These are phyloP conservation scores for Sordaria brevicollis DNA, from an alignment of 495 filamentous ascomycete genomes.

Conservation along the genomic window DNA sequence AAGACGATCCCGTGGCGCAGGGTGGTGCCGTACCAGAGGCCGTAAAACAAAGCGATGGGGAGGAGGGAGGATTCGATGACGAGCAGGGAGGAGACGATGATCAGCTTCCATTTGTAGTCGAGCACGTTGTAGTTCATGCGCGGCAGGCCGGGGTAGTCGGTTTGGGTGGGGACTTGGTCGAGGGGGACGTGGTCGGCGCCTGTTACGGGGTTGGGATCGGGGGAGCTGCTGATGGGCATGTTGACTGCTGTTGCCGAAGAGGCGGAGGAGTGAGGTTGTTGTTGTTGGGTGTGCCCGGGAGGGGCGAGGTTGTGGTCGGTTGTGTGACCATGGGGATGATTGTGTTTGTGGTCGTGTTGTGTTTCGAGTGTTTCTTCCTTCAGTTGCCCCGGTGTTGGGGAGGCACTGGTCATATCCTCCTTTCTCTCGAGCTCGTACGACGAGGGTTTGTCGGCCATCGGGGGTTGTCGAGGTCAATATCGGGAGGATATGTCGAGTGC, in stretches of 20 bases:
- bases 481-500: background rate
- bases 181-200: background rate
- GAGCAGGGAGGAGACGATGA: slow-evolving; percentile 27
- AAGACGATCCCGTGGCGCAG: slow-evolving; percentile 37
- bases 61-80: slow-evolving; percentile 35
- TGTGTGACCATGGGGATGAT: background rate
- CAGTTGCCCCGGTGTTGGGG: background rate
- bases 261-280: background rate
- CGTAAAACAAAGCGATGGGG: slow-evolving; percentile 37
- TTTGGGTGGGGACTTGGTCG: background rate
- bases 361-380: background rate
- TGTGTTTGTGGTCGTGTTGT: background rate
- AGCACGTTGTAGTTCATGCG: slow-evolving; percentile 32
- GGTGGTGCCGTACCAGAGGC: slow-evolving; percentile 27
- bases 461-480: background rate
- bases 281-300: background rate
- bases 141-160: slow-evolving; percentile 23
- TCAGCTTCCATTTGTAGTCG: slow-evolving; percentile 35
- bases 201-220: too few species aligned
- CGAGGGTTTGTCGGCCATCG: background rate
- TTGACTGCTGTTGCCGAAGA: background rate
- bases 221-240: too few species aligned
- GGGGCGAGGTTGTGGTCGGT: background rate
- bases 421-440: background rate
- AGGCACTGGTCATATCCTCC: background rate